Base-by-base conservation (phyloP, 192 early-diverging fungal genomes). In the Linnemannia elongata region DNA sequence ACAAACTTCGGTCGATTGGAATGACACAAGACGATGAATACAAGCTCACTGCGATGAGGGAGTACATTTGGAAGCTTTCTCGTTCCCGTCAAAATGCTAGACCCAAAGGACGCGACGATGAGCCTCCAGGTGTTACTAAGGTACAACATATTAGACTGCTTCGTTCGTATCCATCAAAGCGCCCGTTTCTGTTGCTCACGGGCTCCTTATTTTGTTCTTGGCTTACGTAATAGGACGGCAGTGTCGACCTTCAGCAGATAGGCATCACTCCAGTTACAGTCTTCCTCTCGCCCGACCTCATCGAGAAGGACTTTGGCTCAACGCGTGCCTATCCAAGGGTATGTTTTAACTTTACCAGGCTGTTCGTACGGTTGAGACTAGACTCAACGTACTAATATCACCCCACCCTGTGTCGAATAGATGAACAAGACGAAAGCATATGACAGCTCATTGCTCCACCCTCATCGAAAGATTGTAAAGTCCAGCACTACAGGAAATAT, bases 11-110 rank as follows among this genome's bases (percentile, higher is more conserved):
- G 33, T 89, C 88, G 27, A 88, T 96, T 41, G 96, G 95, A 6
- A 95, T 97, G 94, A 91, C 95, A 2, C 80, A 86, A 27, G 95
- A 96, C 33, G 96, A 97, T 76, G 95, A 94, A 80, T 92, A 93
- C 73, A 96, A 95, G 74, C 89, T 97, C 5, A 87, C 89, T 38
- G 89, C 92, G 17, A 92, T 97, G 91, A 91, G 95, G 77, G 93
- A 95, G 72, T 96, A 94, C 77, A 95, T 97, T 17, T 95, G 91
- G 78, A 97, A 97, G 82, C 80, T 94, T 33, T 93, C 96, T 3
- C 81, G 90, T 68, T 84, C 93, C 4, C 91, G 90, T 35, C 74
- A 80, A 60, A 90, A 87, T n/a, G 81, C 82, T 4, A 73, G 78
- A 60, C 77, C 77, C 35, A 88, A 83, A 47, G 85, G 85, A 18